Conservation (phyloP, 176 grass and related monocot species). For the Oryza rufipogon region DNA sequence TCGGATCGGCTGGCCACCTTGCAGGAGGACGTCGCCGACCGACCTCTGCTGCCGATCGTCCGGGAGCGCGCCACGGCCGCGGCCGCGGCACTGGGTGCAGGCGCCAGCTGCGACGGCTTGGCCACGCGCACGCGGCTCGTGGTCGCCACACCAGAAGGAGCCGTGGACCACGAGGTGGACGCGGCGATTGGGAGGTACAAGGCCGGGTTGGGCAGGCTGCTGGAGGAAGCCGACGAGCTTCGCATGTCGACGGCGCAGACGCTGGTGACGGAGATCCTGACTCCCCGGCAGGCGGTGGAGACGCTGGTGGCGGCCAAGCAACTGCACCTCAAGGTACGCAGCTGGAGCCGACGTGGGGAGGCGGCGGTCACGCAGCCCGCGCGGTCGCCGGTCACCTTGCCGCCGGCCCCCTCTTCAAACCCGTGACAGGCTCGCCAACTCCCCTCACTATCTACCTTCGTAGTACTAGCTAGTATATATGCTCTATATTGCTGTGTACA, state of each 20-base stretch:
- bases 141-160: background rate
- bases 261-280: slow-evolving; percentile 59
- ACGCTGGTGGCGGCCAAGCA: slow-evolving; percentile 64
- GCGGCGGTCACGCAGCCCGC: background rate
- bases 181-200: slow-evolving; percentile 55
- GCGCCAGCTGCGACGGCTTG: background rate
- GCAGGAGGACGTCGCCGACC: slow-evolving; percentile 73
- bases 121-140: background rate
- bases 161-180: slow-evolving; percentile 43
- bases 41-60: slow-evolving; percentile 67
- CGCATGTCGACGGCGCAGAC: slow-evolving; percentile 47
- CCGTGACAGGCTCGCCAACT: slow-evolving; percentile 34
- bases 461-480: background rate
- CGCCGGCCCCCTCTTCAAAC: background rate
- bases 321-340: slow-evolving; percentile 58
- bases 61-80: background rate
- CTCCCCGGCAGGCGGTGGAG: slow-evolving; percentile 65
- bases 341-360: slow-evolving; percentile 54
- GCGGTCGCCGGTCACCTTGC: background rate
- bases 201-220: slow-evolving; percentile 36
- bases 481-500: background rate
- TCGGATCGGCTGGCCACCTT: slow-evolving; percentile 52
- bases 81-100: background rate
- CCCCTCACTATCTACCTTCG: background rate
- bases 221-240: slow-evolving; percentile 67